phyloP scores from a whole-genome alignment of 768 basidiomycete species.

The Krasilnikovozyma curviuscula region DNA sequence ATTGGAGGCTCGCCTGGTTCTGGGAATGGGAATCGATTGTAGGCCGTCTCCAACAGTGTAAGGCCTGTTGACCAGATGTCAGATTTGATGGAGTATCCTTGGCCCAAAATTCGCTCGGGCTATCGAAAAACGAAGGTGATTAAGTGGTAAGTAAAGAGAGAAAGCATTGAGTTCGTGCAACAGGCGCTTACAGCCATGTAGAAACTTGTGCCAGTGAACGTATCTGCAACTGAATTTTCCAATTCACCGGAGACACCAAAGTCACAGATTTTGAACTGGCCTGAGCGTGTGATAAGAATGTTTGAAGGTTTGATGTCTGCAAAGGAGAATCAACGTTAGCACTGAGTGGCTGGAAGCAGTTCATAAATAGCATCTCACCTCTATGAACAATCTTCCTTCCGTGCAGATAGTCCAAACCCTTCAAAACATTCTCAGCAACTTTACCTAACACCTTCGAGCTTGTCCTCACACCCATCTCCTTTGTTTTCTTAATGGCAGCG shows the following conservation, averaged over 20 bases:
- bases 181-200: conserved; percentile 27
- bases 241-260: conserved; percentile 29
- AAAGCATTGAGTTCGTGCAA: neutral
- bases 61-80: conserved; percentile 29
- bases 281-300: conserved; percentile 23
- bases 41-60: conserved; percentile 26
- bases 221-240: conserved; percentile 25
- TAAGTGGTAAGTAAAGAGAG: neutral
- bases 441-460: conserved; percentile 26
- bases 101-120: conserved; percentile 27
- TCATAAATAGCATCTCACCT: neutral
- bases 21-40: conserved; percentile 28
- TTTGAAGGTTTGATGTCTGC: conserved; percentile 29
- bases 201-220: conserved; percentile 27
- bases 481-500: conserved; percentile 20
- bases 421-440: conserved; percentile 23
- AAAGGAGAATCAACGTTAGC: neutral
- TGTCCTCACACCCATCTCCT: conserved; percentile 20
- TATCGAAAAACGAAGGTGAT: conserved; percentile 4
- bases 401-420: conserved; percentile 26
- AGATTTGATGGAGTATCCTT: conserved; percentile 26
- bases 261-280: conserved; percentile 27
- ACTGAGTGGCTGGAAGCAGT: neutral
- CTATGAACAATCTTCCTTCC: conserved; percentile 26
- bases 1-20: conserved; percentile 22